Evolutionary conservation across 2,329 filamentous ascomycete species (phyloP).

Genomic region (Zymoseptoria crescenta): DNA sequence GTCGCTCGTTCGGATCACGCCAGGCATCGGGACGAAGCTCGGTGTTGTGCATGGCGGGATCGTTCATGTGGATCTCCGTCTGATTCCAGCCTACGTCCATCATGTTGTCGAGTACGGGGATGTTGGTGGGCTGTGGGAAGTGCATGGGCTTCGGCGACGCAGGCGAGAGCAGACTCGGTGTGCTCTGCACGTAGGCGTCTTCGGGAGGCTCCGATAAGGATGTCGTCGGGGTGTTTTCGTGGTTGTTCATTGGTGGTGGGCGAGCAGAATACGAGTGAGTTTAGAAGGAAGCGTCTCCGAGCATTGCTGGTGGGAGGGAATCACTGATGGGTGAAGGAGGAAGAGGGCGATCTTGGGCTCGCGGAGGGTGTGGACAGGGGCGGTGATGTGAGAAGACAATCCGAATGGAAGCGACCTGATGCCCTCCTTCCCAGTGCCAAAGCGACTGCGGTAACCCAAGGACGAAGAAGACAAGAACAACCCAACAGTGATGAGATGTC

Average conservation of each 20-base stretch:
- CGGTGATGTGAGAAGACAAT: no score
- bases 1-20: constrained; percentile 25
- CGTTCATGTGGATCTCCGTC: constrained; percentile 49
- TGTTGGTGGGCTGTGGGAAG: constrained; percentile 59
- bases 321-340: not conserved
- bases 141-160: constrained; percentile 64
- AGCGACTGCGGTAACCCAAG: no score
- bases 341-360: not conserved
- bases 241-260: constrained; percentile 19
- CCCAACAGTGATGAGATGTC: not conserved
- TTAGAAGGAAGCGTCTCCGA: not conserved
- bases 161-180: constrained; percentile 52
- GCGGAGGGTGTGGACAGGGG: no score
- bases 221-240: constrained; percentile 6
- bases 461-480: no score
- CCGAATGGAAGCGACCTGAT: no score
- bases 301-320: not conserved
- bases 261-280: not conserved
- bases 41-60: constrained; percentile 28
- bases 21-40: constrained; percentile 27
- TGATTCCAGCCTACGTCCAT: constrained; percentile 66
- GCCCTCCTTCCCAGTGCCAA: no score
- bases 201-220: constrained; percentile 34
- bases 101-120: constrained; percentile 62
- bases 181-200: constrained; percentile 56